Base-by-base conservation (phyloP, 768 basidiomycete species). In the Mycena vitilis region DNA sequence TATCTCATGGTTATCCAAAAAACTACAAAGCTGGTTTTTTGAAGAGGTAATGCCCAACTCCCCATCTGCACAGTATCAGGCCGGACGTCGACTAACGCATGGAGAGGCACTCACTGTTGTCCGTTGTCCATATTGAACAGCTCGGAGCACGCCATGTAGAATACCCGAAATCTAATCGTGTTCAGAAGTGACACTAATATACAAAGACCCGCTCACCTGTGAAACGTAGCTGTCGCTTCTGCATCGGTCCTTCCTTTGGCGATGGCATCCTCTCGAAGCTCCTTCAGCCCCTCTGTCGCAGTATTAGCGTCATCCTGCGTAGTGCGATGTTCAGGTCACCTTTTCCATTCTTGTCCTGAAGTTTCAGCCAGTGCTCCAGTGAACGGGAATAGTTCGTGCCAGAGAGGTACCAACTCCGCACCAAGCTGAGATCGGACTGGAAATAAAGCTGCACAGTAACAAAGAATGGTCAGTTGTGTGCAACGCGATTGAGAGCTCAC, bases 131-230 rank as follows among this genome's bases (percentile, higher is more conserved):
- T 79, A 15, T 80, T 86, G 75, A 92, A 93, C 56, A 92, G 80
- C 74, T 92, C 91, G 1, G 88, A 87, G 71, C 89, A 90, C 12
- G 90, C 89, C 77, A 92, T 84, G 74, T 89, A 92, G 77, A 92
- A 92, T 13, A 91, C 88, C 18, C 90, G 81, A 75, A 91, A 91
- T 68, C 89, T 88, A 47, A 18, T 61, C 36, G 36, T 15, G 30
- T 22, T 53, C 34, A 37, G 38, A 20, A 38, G n/a, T 23, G 23
- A 5, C 23, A 34, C 16, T 13, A 60, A 34, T 40, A 30, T 11
- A 53, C 2, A 13, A 44, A 67, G 30, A 40, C 38, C 16, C 9
- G 84, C 86, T 87, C 20, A 56, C 54, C 54, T 78, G 70, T 89
- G 85, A 74, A 88, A 93, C 36, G 84, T 81, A 76, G 88, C 90